Evolutionary conservation across 1,284 basidiomycete genomes (phyloP).

Genomic region (Ustilago shanxiensis): DNA sequence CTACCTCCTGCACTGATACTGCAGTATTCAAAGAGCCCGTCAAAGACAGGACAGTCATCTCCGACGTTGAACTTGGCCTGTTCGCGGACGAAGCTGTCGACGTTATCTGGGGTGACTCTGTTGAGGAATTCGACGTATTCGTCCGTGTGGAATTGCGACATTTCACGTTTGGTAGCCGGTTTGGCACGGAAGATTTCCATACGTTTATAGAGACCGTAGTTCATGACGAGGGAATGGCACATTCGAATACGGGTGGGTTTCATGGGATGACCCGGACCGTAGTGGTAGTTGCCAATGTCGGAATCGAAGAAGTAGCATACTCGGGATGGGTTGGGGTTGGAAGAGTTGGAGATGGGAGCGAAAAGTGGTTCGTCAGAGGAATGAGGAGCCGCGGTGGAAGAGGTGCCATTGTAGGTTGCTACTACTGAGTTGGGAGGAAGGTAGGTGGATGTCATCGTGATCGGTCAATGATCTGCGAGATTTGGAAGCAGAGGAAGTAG

Average conservation of each 20-base stretch:
- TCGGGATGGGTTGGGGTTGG: constrained; percentile 54
- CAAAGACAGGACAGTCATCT: constrained; percentile 98
- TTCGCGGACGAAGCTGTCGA: constrained; percentile 89
- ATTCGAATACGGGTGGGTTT: constrained; percentile 83
- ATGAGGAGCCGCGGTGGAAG: constrained; percentile 14
- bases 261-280: constrained; percentile 86
- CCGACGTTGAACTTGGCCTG: constrained; percentile 95
- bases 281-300: constrained; percentile 97
- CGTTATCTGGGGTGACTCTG: constrained; percentile 85
- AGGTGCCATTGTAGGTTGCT: constrained; percentile 35
- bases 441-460: constrained; percentile 53
- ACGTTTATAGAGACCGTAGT: constrained; percentile 81
- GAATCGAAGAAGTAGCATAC: constrained; percentile 78
- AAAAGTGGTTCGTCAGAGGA: constrained; percentile 47
- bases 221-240: constrained; percentile 99
- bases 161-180: constrained; percentile 97
- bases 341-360: constrained; percentile 49
- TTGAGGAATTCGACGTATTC: constrained; percentile 92
- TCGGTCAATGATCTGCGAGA: not conserved
- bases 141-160: constrained; percentile 94
- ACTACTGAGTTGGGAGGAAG: constrained; percentile 45
- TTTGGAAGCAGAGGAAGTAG: not conserved
- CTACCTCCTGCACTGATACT: constrained; percentile 98
- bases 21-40: constrained; percentile 97
- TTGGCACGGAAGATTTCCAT: constrained; percentile 82